These are phyloP conservation scores for Bacidia gigantensis DNA, from an alignment of 495 filamentous ascomycete genomes.

Conservation along the genomic window DNA sequence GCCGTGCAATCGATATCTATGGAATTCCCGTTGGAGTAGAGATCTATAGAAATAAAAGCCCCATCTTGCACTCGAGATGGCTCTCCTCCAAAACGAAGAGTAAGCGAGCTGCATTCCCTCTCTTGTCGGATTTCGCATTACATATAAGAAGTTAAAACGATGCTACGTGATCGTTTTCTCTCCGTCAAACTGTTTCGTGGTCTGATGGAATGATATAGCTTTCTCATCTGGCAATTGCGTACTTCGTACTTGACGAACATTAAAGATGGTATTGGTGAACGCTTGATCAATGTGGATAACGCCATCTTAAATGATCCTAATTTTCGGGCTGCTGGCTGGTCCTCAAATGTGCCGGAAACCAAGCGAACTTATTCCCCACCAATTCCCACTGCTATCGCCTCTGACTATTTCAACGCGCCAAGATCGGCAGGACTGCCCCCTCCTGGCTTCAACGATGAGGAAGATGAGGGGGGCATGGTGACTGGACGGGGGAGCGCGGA, in stretches of 20 bases:
- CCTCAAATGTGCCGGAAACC: conserved; percentile 56
- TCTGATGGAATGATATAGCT: conserved; percentile 34
- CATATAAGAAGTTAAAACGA: too few relatives aligned
- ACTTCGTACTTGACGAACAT: conserved; percentile 81
- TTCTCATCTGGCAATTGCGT: conserved; percentile 86
- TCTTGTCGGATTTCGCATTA: not conserved
- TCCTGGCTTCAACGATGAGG: conserved; percentile 45
- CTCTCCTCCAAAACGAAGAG: conserved; percentile 94
- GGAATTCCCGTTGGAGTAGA: too few relatives aligned
- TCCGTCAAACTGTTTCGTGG: not conserved
- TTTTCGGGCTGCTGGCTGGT: conserved; percentile 92
- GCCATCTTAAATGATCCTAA: conserved; percentile 83
- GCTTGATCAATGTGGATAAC: conserved; percentile 85
- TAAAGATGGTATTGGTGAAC: conserved; percentile 90
- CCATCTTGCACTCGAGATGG: conserved; percentile 46
- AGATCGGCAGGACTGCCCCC: conserved; percentile 34
- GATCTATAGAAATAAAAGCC: too few relatives aligned
- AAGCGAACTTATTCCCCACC: conserved; percentile 92
- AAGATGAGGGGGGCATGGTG: conserved; percentile 70
- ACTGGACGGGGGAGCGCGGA: conserved; percentile 64
- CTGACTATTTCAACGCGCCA: conserved; percentile 78
- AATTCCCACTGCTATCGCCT: conserved; percentile 77
- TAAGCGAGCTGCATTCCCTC: conserved; percentile 32
- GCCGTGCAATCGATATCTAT: too few relatives aligned
- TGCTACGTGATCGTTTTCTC: conserved; percentile 4